These are phyloP conservation scores for Salix brachista DNA, from an alignment of 345 rosid species.

Conservation along the genomic window DNA sequence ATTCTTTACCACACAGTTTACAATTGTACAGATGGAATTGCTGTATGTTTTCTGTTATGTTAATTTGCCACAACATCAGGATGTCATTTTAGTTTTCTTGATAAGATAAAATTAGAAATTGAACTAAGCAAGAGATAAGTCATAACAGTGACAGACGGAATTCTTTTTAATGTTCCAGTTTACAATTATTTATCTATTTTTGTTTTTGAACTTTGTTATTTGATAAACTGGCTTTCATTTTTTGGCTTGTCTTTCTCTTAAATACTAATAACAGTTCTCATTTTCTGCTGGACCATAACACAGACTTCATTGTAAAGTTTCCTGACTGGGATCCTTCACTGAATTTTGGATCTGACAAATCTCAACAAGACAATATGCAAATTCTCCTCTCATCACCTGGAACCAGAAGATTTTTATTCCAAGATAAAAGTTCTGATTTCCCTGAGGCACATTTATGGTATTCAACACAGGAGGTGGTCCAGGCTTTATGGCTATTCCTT, in stretches of 20 bases:
- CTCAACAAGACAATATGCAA: constrained; percentile 30
- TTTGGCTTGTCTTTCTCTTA: not conserved
- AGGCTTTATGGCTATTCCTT: constrained; percentile 62
- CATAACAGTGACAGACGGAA: not conserved
- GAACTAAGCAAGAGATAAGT: not conserved
- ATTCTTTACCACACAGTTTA: constrained; percentile 75
- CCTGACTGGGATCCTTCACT: constrained; percentile 86
- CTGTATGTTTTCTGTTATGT: constrained; percentile 48
- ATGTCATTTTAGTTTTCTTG: not conserved
- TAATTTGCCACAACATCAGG: not conserved
- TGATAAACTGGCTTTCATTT: not conserved
- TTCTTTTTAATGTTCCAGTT: too few relatives aligned
- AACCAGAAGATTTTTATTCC: constrained; percentile 52
- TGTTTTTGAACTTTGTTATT: not conserved
- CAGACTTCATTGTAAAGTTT: constrained; percentile 80
- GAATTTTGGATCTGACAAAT: constrained; percentile 21
- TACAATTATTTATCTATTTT: not conserved
- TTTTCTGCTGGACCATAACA: constrained; percentile 75
- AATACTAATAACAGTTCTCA: not conserved
- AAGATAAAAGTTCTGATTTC: constrained; percentile 37
- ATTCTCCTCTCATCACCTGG: constrained; percentile 22
- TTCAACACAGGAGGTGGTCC: constrained; percentile 48
- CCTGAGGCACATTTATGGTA: constrained; percentile 93
- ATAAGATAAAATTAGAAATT: not conserved
- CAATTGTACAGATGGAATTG: constrained; percentile 75